Evolutionary conservation across 768 basidiomycete species (phyloP), one percentile per base, ranked within the genome.

Genomic region (Antrodiella citrinella): DNA sequence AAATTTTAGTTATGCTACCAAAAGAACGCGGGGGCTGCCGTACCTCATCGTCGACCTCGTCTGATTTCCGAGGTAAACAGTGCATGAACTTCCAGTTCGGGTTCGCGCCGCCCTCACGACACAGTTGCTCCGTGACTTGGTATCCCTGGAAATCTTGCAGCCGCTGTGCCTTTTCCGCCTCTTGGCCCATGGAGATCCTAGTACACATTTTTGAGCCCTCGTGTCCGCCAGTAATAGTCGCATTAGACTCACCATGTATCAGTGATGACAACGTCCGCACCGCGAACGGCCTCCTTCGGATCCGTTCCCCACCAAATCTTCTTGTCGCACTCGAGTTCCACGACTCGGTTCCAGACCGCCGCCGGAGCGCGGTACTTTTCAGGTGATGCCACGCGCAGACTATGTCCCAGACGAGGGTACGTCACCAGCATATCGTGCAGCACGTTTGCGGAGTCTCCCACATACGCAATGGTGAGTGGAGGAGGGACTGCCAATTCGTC

Each of bases 151-250:
- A 99, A 51, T 91, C 95, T 45, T 78, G 71, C 40, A 95, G 65
- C 13, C 95, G 82, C 57, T 91, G 82, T 25, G 72, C 88, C 55
- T 93, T 91, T 66, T 98, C 93, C 1, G 84, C 86, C 67, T 98
- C 96, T 67, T 96, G 92, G 15, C 96, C 96, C 96, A 99, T 98
- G 2, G 95, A 97, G 55, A 98, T 92, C 93, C 91, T 94, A 59
- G 12, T 22, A 10, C 15, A 1, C 13, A 44, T 20, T 45, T 11
- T 10, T 10, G 35, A 10, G 18, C 10, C 35, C 35, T 10, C 26
- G 40, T 40, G 47, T 30, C 18, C 47, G 41, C 24, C n/a, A n/a
- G n/a, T n/a, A n/a, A n/a, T n/a, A n/a, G 26, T 40, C 30, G 18
- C 25, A 42, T 45, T 10, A 54, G 43, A 63, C 75, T 51, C 52